A percentile compares a stretch with the other conserved stretches of the same genome.
These are phyloP conservation scores for Dissophora globulifera DNA, from an alignment of 192 early-diverging fungal genomes.

Conservation along the genomic window DNA sequence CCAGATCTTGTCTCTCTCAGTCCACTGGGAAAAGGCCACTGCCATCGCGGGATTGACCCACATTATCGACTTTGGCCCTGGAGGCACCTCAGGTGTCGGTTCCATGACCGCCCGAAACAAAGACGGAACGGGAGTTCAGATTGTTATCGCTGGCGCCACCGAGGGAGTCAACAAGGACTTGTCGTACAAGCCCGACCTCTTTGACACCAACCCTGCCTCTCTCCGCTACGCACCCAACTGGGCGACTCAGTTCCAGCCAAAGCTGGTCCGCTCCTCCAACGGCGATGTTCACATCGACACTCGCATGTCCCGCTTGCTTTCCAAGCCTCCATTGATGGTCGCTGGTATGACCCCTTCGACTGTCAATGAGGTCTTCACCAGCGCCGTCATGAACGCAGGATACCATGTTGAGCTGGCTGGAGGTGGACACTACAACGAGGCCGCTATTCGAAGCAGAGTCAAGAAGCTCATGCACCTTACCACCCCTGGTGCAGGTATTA, in stretches of 20 bases:
- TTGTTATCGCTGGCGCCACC: constrained; percentile 74
- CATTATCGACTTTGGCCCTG: constrained; percentile 95
- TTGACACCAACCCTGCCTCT: constrained; percentile 78
- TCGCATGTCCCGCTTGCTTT: constrained; percentile 83
- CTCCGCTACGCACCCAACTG: constrained; percentile 88
- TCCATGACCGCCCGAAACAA: constrained; percentile 85
- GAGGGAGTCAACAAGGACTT: constrained; percentile 71
- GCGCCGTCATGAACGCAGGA: constrained; percentile 88
- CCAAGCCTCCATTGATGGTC: constrained; percentile 93
- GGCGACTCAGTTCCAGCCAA: constrained; percentile 85
- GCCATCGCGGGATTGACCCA: constrained; percentile 75
- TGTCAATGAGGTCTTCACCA: constrained; percentile 78
- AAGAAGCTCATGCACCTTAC: constrained; percentile 76
- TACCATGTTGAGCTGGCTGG: constrained; percentile 93
- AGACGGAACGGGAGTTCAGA: constrained; percentile 83
- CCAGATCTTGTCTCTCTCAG: constrained; percentile 75
- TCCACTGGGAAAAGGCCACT: constrained; percentile 82
- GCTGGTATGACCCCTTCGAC: constrained; percentile 96
- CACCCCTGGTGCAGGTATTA: constrained; percentile 86
- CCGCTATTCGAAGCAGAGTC: constrained; percentile 74
- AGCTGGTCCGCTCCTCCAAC: constrained; percentile 77
- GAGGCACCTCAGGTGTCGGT: constrained; percentile 86
- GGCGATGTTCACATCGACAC: constrained; percentile 87
- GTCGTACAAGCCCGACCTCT: constrained; percentile 79
- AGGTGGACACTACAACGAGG: constrained; percentile 87